Conservation (phyloP, 345 rosid genomes). For the Populus davidiana region DNA sequence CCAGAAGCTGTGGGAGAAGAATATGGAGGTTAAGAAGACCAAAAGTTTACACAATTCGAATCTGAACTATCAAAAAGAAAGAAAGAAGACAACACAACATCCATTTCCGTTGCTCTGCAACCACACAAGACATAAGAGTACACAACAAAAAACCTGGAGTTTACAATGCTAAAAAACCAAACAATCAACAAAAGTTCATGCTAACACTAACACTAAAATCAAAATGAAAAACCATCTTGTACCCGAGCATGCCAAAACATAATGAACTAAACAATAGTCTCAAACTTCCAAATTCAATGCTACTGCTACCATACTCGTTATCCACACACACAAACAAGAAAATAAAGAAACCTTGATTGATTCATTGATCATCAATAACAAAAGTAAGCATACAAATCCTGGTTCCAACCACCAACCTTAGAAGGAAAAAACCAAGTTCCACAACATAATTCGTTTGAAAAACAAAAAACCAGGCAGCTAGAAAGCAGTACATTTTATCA, state of each 20-base stretch:
- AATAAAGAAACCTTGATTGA: slow-evolving; percentile 13
- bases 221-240: neutral
- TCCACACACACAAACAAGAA: neutral
- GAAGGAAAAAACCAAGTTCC: slow-evolving; percentile 14
- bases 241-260: neutral
- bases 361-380: slow-evolving; percentile 24
- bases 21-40: neutral
- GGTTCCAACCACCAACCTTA: slow-evolving; percentile 19
- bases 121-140: neutral
- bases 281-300: slow-evolving; percentile 8
- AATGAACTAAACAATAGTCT: neutral
- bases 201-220: neutral
- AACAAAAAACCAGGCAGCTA: slow-evolving; percentile 4
- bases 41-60: neutral
- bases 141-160: neutral
- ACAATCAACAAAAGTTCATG: neutral
- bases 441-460: slow-evolving; percentile 21
- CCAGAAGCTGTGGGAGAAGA: slow-evolving; percentile 7
- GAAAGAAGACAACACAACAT: neutral
- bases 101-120: neutral
- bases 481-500: slow-evolving; percentile 10
- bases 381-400: slow-evolving; percentile 11
- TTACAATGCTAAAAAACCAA: neutral
- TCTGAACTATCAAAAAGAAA: neutral
- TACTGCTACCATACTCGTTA: slow-evolving; percentile 1